Conservation (phyloP, 2,329 filamentous ascomycete genomes). For the Helminthosporium solani region DNA sequence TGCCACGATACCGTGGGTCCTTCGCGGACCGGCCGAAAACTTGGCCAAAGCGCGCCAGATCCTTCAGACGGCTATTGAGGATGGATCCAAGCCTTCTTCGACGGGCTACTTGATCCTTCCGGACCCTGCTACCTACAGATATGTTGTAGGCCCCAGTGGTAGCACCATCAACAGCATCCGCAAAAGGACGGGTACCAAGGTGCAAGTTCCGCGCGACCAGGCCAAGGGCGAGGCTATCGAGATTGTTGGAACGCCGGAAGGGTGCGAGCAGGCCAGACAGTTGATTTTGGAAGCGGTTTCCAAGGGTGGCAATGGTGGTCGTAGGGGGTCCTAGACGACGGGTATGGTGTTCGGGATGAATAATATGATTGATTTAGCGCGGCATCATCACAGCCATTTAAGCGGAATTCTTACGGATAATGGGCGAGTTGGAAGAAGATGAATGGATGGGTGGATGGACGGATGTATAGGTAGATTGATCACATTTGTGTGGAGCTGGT, state of each 20-base stretch:
- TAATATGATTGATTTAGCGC: too few species aligned
- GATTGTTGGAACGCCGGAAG: conserved; percentile 75
- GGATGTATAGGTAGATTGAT: too few species aligned
- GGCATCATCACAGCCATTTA: too few species aligned
- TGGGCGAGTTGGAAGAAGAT: too few species aligned
- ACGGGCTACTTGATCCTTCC: conserved; percentile 88
- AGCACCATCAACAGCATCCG: conserved; percentile 91
- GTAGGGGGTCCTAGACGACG: too few species aligned
- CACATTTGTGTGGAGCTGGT: too few species aligned
- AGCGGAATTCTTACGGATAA: too few species aligned
- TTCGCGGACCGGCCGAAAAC: conserved; percentile 75
- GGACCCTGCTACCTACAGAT: conserved; percentile 82
- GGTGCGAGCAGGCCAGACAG: conserved; percentile 82
- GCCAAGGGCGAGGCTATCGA: conserved; percentile 79
- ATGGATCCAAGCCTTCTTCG: conserved; percentile 67
- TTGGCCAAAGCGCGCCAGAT: conserved; percentile 77
- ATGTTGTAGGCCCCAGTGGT: conserved; percentile 85
- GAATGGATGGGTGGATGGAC: too few species aligned
- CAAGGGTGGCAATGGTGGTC: conserved; percentile 28
- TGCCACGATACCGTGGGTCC: conserved; percentile 79
- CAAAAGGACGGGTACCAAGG: conserved; percentile 88
- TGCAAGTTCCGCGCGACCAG: conserved; percentile 87
- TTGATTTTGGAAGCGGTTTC: conserved; percentile 80
- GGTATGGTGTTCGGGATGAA: too few species aligned
- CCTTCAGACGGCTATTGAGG: conserved; percentile 71